Base-by-base conservation (phyloP, 305 asterid genomes). In the Plantago lanceolata region DNA sequence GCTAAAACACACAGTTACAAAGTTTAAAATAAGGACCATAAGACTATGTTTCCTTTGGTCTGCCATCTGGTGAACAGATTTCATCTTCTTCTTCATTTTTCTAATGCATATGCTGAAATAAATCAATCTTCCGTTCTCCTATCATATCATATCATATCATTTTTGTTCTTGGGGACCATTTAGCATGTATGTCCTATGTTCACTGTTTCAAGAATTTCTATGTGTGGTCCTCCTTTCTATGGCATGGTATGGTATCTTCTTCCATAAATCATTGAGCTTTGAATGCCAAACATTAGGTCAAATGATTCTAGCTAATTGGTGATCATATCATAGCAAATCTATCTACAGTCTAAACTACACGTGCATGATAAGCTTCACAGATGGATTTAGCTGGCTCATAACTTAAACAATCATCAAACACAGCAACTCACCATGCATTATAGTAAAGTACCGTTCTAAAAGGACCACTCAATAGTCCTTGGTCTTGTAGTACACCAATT, bases 41-140 rank as follows among this genome's bases (percentile, higher is more conserved):
- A 37, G 9, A 37, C 8, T 37, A 53, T 70, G 79, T 78, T 67
- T 68, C 47, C 68, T 68, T 21, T 71, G 84, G 94, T 84, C 85
- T 82, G 83, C 85, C 69, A 40, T 66, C 37, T 19, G 44, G 64
- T 61, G 63, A 73, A 75, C 91, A 80, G 9, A 55, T 19, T 66
- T 74, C 71, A 80, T 78, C 77, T 65, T 76, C 72, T 76, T 51
- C 59, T 64, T 61, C 66, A 24, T 17, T 13, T 33, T 58, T 64
- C 48, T 57, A 63, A 35, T 35, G 6, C 11, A 8, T 35, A 37
- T 37, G 45, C 45, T 37, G 9, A 37, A 26, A 15, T 48, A 67
- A 35, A 48, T 53, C 65, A 50, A 50, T 55, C 59, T 55, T 45
- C 40, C 7, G 40, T 43, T 61, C 40, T 40, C 40, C n/a, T n/a